Percentiles rank a stretch among this genome's conserved stretches.
These are phyloP conservation scores for Ceratobasidium sp. DNA, from an alignment of 1,284 basidiomycete genomes.

Conservation along the genomic window DNA sequence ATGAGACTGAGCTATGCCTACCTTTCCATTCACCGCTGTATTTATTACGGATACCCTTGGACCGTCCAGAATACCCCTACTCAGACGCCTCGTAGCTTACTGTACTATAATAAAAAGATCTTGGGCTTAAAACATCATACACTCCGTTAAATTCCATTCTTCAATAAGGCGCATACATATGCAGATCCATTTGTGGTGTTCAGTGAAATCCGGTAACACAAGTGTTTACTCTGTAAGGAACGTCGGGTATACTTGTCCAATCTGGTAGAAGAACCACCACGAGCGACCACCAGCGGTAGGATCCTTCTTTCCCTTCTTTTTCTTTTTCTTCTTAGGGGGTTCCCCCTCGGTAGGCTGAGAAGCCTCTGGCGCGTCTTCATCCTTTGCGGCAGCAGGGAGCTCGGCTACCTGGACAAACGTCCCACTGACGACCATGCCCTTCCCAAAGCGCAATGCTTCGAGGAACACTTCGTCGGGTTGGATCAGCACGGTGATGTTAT, in stretches of 20 bases:
- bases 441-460: constrained; percentile 25
- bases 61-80: neutral
- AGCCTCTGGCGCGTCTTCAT: constrained; percentile 9
- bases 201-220: neutral
- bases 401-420: constrained; percentile 40
- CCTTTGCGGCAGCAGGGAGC: constrained; percentile 11
- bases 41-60: neutral
- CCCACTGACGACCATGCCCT: constrained; percentile 33
- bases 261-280: constrained; percentile 44
- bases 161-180: constrained; percentile 37
- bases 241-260: constrained; percentile 38
- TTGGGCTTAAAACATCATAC: neutral
- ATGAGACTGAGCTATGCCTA: neutral
- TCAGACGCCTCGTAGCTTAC: neutral
- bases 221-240: constrained; percentile 22
- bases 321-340: constrained; percentile 41
- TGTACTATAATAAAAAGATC: no score
- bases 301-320: constrained; percentile 34
- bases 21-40: neutral
- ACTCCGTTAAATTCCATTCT: neutral
- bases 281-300: constrained; percentile 31
- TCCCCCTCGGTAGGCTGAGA: neutral
- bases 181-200: neutral
- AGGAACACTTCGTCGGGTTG: constrained; percentile 27
- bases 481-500: constrained; percentile 27